Conservation (phyloP, 2,329 filamentous ascomycete genomes). For the Cladophialophora exuberans region DNA sequence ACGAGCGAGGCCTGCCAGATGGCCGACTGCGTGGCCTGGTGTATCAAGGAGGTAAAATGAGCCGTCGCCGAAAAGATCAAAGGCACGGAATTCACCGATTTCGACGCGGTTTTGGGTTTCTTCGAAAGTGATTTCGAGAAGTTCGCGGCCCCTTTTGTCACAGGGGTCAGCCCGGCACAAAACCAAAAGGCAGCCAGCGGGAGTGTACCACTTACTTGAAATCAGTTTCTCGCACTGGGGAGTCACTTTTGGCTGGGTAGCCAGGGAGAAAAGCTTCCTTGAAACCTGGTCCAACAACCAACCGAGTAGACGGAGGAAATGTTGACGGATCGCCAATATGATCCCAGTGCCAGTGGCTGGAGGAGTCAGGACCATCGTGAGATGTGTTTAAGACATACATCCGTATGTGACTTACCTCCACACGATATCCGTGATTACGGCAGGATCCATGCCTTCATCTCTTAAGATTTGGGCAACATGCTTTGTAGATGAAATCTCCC, state of each 20-base stretch:
- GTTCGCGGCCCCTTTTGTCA: conserved; percentile 34
- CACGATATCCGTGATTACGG: conserved; percentile 17
- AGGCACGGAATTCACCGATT: conserved; percentile 43
- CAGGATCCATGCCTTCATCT: conserved; percentile 21
- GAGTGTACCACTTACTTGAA: conserved; percentile 27
- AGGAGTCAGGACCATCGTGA: too few species aligned
- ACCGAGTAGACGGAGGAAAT: neutral
- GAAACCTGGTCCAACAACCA: conserved; percentile 59
- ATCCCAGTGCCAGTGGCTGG: conserved; percentile 36
- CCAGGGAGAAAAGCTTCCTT: conserved; percentile 51
- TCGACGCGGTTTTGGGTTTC: conserved; percentile 32
- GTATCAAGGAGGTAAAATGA: conserved; percentile 47
- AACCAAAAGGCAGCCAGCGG: too few species aligned
- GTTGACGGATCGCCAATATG: conserved; percentile 10
- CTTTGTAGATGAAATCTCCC: conserved; percentile 27
- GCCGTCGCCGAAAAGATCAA: conserved; percentile 44
- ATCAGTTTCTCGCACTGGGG: conserved; percentile 42
- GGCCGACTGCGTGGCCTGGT: conserved; percentile 53
- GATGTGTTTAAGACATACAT: too few species aligned
- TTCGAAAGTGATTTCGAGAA: conserved; percentile 31
- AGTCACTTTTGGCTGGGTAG: conserved; percentile 46
- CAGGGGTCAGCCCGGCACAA: too few species aligned
- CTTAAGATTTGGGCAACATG: conserved; percentile 30
- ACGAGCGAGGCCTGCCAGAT: conserved; percentile 55
- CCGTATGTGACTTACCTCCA: conserved; percentile 31